phyloP scores from a whole-genome alignment of 371 early-diverging fungal genomes.

The Mortierella sp. region DNA sequence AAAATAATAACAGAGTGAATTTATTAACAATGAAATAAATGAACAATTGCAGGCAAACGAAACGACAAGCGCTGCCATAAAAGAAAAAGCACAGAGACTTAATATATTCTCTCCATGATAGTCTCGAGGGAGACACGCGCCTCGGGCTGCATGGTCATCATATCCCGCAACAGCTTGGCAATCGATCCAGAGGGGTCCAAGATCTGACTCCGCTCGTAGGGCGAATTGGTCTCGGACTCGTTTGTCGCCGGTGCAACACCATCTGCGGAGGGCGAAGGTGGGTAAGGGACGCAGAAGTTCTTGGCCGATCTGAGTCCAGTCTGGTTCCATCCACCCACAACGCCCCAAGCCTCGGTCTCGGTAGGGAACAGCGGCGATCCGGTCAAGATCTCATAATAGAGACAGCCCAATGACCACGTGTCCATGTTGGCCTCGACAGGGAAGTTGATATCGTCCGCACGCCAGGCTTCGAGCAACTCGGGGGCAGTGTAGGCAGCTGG shows the following conservation, averaged over 20 bases:
- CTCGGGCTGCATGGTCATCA: slow-evolving; percentile 33
- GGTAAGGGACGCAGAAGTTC: slow-evolving; percentile 39
- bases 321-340: slow-evolving; percentile 52
- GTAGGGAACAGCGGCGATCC: slow-evolving; percentile 41
- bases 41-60: too few relatives aligned
- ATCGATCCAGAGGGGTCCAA: slow-evolving; percentile 52
- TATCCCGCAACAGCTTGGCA: slow-evolving; percentile 30
- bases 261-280: slow-evolving; percentile 22
- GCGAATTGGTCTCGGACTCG: slow-evolving; percentile 14
- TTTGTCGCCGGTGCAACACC: neutral
- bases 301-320: slow-evolving; percentile 15
- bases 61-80: neutral
- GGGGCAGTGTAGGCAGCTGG: slow-evolving; percentile 53
- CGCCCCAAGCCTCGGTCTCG: slow-evolving; percentile 48
- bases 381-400: slow-evolving; percentile 49
- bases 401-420: slow-evolving; percentile 52
- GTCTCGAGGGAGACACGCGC: slow-evolving; percentile 39
- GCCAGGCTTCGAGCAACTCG: slow-evolving; percentile 55
- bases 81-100: neutral
- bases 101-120: slow-evolving; percentile 55
- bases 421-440: slow-evolving; percentile 54
- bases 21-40: neutral
- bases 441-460: slow-evolving; percentile 37
- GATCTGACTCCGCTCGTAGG: slow-evolving; percentile 27
- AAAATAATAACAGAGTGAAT: neutral